Conservation (phyloP, 176 grass and related monocot species). For the Eragrostis nindensis region DNA sequence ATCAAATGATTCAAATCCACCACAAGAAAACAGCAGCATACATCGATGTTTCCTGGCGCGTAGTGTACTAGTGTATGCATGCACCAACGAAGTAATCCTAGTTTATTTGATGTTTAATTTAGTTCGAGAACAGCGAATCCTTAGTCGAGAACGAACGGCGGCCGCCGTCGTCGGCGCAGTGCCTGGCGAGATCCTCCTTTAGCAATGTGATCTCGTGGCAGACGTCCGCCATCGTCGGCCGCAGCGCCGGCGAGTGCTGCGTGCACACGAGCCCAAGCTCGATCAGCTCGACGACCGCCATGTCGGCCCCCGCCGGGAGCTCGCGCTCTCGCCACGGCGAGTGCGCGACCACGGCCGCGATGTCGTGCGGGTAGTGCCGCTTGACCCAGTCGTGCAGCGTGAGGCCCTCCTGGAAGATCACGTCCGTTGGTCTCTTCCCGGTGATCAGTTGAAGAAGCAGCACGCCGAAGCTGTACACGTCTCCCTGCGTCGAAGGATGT, state of each 20-base stretch:
- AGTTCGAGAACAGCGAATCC: constrained; percentile 51
- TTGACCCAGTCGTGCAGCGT: constrained; percentile 86
- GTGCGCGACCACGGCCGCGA: constrained; percentile 48
- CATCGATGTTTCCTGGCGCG: constrained; percentile 11
- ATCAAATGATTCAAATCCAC: constrained; percentile 14
- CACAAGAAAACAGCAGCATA: constrained; percentile 4
- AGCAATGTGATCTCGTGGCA: constrained; percentile 71
- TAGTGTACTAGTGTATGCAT: background rate
- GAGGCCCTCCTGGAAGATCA: constrained; percentile 79
- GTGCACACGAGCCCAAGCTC: constrained; percentile 92
- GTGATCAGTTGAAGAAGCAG: constrained; percentile 70
- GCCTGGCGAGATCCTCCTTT: constrained; percentile 62
- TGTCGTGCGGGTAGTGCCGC: constrained; percentile 67
- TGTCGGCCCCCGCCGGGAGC: constrained; percentile 29
- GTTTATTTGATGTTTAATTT: background rate
- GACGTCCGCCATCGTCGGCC: constrained; percentile 73
- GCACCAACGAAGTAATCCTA: constrained; percentile 1
- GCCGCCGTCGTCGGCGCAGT: background rate
- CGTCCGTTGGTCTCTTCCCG: constrained; percentile 71
- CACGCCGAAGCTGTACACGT: constrained; percentile 95
- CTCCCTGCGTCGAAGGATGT: constrained; percentile 65
- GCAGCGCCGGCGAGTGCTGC: constrained; percentile 64
- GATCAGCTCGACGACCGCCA: constrained; percentile 57
- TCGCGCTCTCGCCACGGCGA: constrained; percentile 40
- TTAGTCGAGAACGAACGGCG: constrained; percentile 39